phyloP scores from a whole-genome alignment of 176 grass and related monocot genomes.

The Rhynchospora tenuis region DNA sequence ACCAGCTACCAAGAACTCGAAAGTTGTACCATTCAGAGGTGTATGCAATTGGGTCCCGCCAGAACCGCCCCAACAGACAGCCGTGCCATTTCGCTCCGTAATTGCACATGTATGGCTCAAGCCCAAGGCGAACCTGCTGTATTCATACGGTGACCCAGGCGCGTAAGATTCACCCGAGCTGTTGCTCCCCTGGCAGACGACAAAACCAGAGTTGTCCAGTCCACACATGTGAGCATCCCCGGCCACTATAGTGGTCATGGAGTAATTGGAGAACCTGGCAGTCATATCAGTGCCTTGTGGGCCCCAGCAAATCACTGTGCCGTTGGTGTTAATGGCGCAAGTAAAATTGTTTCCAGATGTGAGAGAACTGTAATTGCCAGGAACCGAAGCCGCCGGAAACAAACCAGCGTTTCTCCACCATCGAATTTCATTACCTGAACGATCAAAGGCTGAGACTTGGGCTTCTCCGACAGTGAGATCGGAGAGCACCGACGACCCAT shows the following conservation, averaged over 20 bases:
- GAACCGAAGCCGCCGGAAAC: background rate
- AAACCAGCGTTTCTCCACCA: slow-evolving; percentile 41
- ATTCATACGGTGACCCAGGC: slow-evolving; percentile 14
- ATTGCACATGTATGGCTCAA: slow-evolving; percentile 63
- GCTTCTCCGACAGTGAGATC: slow-evolving; percentile 53
- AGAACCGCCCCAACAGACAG: slow-evolving; percentile 59
- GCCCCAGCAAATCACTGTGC: slow-evolving; percentile 60
- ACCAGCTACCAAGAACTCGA: slow-evolving; percentile 61
- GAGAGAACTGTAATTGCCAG: slow-evolving; percentile 33
- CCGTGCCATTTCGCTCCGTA: slow-evolving; percentile 29
- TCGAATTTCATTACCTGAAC: background rate
- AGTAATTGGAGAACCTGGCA: slow-evolving; percentile 21
- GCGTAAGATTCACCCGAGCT: background rate
- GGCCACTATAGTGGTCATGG: slow-evolving; percentile 35
- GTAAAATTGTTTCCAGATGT: slow-evolving; percentile 65
- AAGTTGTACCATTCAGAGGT: slow-evolving; percentile 19
- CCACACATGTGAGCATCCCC: slow-evolving; percentile 49
- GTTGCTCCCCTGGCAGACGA: slow-evolving; percentile 37
- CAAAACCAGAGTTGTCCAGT: slow-evolving; percentile 12
- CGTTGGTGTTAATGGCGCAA: slow-evolving; percentile 41
- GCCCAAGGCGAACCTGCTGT: slow-evolving; percentile 51
- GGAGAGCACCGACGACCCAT: background rate
- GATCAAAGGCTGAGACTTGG: slow-evolving; percentile 56
- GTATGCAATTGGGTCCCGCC: background rate
- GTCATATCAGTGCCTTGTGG: slow-evolving; percentile 20